These are phyloP conservation scores for Euphrasia confusa DNA, from an alignment of 257 asterid genomes.

Conservation along the genomic window DNA sequence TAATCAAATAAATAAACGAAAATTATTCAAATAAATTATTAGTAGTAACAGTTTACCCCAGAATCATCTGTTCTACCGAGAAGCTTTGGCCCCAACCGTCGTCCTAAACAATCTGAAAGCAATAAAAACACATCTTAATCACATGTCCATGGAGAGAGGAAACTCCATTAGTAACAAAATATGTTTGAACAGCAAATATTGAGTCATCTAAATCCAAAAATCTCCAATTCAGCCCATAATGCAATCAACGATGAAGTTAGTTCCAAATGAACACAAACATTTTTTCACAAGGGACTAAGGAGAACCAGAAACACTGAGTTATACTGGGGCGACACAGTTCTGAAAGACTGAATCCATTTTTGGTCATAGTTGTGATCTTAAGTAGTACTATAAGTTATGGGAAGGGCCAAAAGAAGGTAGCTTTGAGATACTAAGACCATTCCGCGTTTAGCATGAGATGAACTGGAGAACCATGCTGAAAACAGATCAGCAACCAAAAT, in stretches of 20 bases:
- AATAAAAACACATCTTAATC: conserved; percentile 16
- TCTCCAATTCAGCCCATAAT: too few relatives aligned
- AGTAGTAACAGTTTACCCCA: conserved; percentile 53
- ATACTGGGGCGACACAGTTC: too few relatives aligned
- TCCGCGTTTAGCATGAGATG: conserved; percentile 10
- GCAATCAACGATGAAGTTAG: too few relatives aligned
- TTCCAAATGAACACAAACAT: too few relatives aligned
- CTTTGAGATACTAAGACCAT: not conserved
- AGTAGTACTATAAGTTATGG: not conserved
- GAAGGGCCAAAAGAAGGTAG: conserved; percentile 7
- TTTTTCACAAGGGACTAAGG: too few relatives aligned
- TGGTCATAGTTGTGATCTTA: not conserved
- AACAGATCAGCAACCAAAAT: conserved; percentile 14
- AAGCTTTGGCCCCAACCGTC: conserved; percentile 92
- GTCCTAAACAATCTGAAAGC: conserved; percentile 90
- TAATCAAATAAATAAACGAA: conserved; percentile 18
- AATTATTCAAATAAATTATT: conserved; percentile 12
- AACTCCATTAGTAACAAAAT: too few relatives aligned
- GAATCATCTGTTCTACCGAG: conserved; percentile 87
- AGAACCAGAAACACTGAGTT: too few relatives aligned
- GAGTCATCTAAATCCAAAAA: too few relatives aligned
- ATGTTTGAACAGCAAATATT: too few relatives aligned
- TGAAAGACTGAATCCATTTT: not conserved
- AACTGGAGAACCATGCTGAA: conserved; percentile 7
- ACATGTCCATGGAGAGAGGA: conserved; percentile 3